These are phyloP conservation scores for Helotiales sp. DNA, from an alignment of 2,329 filamentous ascomycete species.

Conservation along the genomic window DNA sequence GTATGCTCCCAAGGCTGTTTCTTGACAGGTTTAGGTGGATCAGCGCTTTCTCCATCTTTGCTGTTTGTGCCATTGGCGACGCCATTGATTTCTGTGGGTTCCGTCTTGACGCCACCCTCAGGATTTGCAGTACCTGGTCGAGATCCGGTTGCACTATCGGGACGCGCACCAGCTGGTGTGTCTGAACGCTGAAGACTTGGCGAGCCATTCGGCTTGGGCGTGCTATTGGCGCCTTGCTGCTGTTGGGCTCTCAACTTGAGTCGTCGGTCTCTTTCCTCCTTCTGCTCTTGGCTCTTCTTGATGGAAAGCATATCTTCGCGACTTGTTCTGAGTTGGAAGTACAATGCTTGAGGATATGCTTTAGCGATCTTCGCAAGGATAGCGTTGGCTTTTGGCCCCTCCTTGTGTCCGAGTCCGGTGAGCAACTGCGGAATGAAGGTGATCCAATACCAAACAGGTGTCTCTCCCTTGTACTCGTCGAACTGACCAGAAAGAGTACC, in stretches of 20 bases:
- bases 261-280: slow-evolving; percentile 52
- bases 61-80: slow-evolving; percentile 38
- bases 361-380: slow-evolving; percentile 94
- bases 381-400: slow-evolving; percentile 81
- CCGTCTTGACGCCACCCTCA: slow-evolving; percentile 37
- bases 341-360: slow-evolving; percentile 90
- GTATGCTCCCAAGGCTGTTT: slow-evolving; percentile 95
- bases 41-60: slow-evolving; percentile 43
- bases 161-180: slow-evolving; percentile 22
- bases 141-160: slow-evolving; percentile 33
- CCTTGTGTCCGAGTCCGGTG: slow-evolving; percentile 86
- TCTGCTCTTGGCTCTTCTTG: slow-evolving; percentile 82
- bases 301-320: slow-evolving; percentile 91
- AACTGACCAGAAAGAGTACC: slow-evolving; percentile 83
- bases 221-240: slow-evolving; percentile 22
- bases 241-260: slow-evolving; percentile 41
- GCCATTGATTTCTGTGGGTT: slow-evolving; percentile 29
- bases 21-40: slow-evolving; percentile 38
- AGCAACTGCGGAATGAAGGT: slow-evolving; percentile 97
- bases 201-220: slow-evolving; percentile 33
- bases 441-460: slow-evolving; percentile 99
- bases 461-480: slow-evolving; percentile 95
- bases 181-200: slow-evolving; percentile 31
- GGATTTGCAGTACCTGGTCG: slow-evolving; percentile 45
- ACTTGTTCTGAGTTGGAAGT: slow-evolving; percentile 92